Evolutionary conservation across 805 yeast genomes (phyloP).

Genomic region (Pichia thaimueangensis): DNA sequence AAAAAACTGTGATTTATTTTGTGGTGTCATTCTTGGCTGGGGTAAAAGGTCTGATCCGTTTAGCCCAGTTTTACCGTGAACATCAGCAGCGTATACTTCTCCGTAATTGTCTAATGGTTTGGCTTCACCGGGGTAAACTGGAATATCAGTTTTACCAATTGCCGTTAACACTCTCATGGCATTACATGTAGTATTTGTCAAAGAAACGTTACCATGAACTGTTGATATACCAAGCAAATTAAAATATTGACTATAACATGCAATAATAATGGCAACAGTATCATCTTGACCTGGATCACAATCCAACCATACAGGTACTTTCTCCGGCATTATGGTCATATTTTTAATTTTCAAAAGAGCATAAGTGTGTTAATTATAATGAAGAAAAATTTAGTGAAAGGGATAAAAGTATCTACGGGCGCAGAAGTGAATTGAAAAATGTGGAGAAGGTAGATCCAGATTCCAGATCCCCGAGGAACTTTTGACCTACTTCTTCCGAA

Average conservation of each 20-base stretch:
- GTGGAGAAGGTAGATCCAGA: too few species aligned
- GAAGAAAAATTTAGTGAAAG: too few species aligned
- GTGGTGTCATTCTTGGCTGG: slow-evolving; percentile 30
- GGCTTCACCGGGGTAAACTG: slow-evolving; percentile 62
- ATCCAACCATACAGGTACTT: slow-evolving; percentile 76
- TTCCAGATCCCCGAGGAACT: too few species aligned
- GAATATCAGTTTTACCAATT: slow-evolving; percentile 43
- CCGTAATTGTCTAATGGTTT: slow-evolving; percentile 49
- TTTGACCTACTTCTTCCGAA: too few species aligned
- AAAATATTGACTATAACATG: slow-evolving; percentile 53
- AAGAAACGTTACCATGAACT: slow-evolving; percentile 65
- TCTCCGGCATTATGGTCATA: too few species aligned
- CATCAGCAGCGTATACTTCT: slow-evolving; percentile 45
- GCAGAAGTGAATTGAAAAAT: too few species aligned
- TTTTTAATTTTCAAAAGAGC: too few species aligned
- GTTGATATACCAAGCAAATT: slow-evolving; percentile 65
- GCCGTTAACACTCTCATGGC: slow-evolving; percentile 63
- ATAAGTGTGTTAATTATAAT: too few species aligned
- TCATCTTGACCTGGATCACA: slow-evolving; percentile 95
- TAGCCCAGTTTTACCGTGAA: slow-evolving; percentile 71
- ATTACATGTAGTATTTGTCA: slow-evolving; percentile 60
- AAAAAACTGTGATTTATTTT: slow-evolving; percentile 18
- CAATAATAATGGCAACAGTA: slow-evolving; percentile 64
- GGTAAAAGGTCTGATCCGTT: slow-evolving; percentile 69
- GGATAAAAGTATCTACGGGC: too few species aligned